Conservation (phyloP, 2,329 filamentous ascomycete species). For the Pleurostoma richardsiae region DNA sequence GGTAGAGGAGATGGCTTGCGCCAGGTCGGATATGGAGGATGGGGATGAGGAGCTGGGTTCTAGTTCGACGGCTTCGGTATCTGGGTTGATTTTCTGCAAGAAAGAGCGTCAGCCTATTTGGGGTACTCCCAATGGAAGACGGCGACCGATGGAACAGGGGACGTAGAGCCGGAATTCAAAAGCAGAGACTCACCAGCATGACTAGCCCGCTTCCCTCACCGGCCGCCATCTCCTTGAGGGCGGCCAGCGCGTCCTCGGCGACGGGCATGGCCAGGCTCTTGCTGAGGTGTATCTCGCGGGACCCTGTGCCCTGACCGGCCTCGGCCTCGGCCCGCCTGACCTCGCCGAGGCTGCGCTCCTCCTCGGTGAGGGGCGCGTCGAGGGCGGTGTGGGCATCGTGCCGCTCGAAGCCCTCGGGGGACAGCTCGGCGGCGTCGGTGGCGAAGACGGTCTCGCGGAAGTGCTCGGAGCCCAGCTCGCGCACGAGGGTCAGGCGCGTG, state of each 20-base stretch:
- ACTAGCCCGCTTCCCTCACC: constrained; percentile 49
- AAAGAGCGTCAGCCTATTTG: constrained; percentile 5
- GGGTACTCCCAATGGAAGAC: not conserved
- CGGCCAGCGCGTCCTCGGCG: constrained; percentile 57
- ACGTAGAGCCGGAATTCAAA: not conserved
- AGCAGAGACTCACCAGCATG: constrained; percentile 54
- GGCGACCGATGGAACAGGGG: not conserved
- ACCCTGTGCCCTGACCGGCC: constrained; percentile 62
- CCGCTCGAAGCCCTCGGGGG: constrained; percentile 61
- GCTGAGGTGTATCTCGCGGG: constrained; percentile 54
- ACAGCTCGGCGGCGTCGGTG: constrained; percentile 66
- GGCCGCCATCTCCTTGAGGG: constrained; percentile 53
- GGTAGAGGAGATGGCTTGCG: constrained; percentile 53
- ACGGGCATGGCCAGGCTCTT: constrained; percentile 54
- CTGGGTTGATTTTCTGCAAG: constrained; percentile 63
- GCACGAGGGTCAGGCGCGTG: constrained; percentile 68
- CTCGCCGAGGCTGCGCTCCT: constrained; percentile 93
- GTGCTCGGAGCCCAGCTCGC: constrained; percentile 73
- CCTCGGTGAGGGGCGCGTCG: constrained; percentile 70
- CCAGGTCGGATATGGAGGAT: constrained; percentile 53
- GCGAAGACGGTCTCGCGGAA: constrained; percentile 74
- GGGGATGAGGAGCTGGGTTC: constrained; percentile 46
- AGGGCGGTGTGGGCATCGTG: constrained; percentile 64
- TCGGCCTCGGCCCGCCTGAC: constrained; percentile 94
- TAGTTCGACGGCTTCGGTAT: constrained; percentile 65